Base-by-base conservation (phyloP, 1,284 basidiomycete species). In the Cystobasidiaceae sp. region DNA sequence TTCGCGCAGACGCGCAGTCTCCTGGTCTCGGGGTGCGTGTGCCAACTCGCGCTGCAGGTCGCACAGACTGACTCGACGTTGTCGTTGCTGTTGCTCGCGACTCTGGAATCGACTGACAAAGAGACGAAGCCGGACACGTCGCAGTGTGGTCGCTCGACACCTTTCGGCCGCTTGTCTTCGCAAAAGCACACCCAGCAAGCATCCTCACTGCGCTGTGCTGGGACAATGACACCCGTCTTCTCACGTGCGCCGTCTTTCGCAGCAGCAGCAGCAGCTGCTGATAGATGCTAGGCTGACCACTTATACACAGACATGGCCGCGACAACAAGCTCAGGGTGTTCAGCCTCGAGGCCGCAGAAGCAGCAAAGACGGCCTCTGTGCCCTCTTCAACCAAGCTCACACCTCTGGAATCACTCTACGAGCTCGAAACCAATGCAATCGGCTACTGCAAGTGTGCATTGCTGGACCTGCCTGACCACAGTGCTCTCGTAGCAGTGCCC, bases 381-480 rank as follows among this genome's bases (percentile, higher is more conserved):
- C 63, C 30, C 9, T 44, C 19, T 44, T 41, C 17, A 37, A n/a
- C 52, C 11, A 21, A 15, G 25, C 54, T 30, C 23, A 51, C n/a
- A 7, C 21, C 48, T 1, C 37, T 67, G 7, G 34, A 28, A 11
- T 63, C 66, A 7, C 32, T 39, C 0, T 70, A 63, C 63, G 48
- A 43, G 5, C 27, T 73, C 15, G 64, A 69, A 13, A 64, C 72
- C 51, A 74, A 74, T 34, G 71, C 72, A 15, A 43, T 74, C 19
- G 70, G 67, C 21, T 73, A 69, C 34, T 73, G 73, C 56, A 66
- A 69, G 23, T 67, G 71, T 45, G 55, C 62, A 7, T 13, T 73
- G 0, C 30, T 70, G 2, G n/a, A 28, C 25, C 25, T 70, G 7
- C 15, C n/a, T 7, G 11, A 19, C 13, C 34, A 44, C 13, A 45